Evolutionary conservation across 192 early-diverging fungal genomes (phyloP).

Genomic region (Helicostylum pulchrum): DNA sequence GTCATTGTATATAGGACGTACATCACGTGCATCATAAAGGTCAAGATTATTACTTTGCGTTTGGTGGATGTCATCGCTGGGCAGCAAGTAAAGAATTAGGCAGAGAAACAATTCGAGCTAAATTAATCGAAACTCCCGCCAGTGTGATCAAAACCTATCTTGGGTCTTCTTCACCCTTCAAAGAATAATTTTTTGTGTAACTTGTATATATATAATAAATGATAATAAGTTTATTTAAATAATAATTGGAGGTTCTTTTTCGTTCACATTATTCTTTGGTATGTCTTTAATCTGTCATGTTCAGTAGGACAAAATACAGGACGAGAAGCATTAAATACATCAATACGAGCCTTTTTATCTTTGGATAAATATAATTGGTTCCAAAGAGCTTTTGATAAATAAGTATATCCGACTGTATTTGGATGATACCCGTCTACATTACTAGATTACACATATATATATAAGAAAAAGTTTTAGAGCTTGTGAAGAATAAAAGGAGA

Average conservation of each 20-base stretch:
- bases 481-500: too few species aligned
- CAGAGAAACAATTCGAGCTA: slow-evolving; percentile 11
- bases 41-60: slow-evolving; percentile 26
- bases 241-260: too few species aligned
- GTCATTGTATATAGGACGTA: slow-evolving; percentile 14
- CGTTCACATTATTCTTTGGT: background rate
- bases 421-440: slow-evolving; percentile 17
- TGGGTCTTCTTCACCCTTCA: slow-evolving; percentile 22
- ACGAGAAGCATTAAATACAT: background rate
- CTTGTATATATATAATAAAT: too few species aligned
- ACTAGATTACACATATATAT: background rate
- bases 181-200: background rate
- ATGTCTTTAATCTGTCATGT: slow-evolving; percentile 5
- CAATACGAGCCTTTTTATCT: too few species aligned
- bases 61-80: slow-evolving; percentile 29
- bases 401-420: background rate
- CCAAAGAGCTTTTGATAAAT: background rate
- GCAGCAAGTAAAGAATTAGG: slow-evolving; percentile 24
- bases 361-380: too few species aligned
- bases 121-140: slow-evolving; percentile 22
- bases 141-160: slow-evolving; percentile 21
- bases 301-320: slow-evolving; percentile 5
- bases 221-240: too few species aligned
- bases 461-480: background rate
- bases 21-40: slow-evolving; percentile 24